These are phyloP conservation scores for Fusarium sororula DNA, from an alignment of 2,329 filamentous ascomycete genomes.

Conservation along the genomic window DNA sequence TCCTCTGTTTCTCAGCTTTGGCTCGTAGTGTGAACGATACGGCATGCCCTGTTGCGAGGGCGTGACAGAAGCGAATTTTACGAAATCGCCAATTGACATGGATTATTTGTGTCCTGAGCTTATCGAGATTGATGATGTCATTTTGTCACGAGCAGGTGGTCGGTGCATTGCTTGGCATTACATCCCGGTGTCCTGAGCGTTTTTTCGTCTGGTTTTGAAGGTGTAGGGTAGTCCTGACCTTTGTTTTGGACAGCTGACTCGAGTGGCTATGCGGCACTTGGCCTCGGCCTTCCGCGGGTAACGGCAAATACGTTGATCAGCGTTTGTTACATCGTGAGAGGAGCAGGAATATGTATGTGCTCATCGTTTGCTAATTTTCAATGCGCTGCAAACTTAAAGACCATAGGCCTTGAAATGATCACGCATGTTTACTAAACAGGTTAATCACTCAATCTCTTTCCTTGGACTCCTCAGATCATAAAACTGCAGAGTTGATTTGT, in stretches of 20 bases:
- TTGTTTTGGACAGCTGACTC: neutral
- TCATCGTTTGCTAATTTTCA: neutral
- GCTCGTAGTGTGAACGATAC: too few relatives aligned
- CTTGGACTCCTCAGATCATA: accelerated
- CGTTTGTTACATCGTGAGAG: neutral
- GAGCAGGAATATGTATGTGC: too few relatives aligned
- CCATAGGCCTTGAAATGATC: accelerated
- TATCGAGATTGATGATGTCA: neutral
- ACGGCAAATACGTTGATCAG: neutral
- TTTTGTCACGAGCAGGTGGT: neutral
- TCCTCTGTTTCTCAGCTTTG: neutral
- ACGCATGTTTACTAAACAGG: accelerated
- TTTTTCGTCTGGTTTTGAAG: neutral
- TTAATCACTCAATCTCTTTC: accelerated
- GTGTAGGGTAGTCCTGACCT: neutral
- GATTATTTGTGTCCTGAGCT: neutral
- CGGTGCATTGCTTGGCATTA: neutral
- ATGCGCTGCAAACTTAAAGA: too few relatives aligned
- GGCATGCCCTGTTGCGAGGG: neutral
- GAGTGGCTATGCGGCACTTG: neutral
- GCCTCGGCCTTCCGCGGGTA: neutral
- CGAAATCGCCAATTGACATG: neutral
- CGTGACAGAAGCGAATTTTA: neutral
- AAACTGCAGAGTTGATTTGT: accelerated
- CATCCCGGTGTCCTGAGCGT: neutral